A percentile compares a stretch with the other conserved stretches of the same genome.
These are phyloP conservation scores for Ceratobasidium sp. DNA, from an alignment of 1,284 basidiomycete species.

Conservation along the genomic window DNA sequence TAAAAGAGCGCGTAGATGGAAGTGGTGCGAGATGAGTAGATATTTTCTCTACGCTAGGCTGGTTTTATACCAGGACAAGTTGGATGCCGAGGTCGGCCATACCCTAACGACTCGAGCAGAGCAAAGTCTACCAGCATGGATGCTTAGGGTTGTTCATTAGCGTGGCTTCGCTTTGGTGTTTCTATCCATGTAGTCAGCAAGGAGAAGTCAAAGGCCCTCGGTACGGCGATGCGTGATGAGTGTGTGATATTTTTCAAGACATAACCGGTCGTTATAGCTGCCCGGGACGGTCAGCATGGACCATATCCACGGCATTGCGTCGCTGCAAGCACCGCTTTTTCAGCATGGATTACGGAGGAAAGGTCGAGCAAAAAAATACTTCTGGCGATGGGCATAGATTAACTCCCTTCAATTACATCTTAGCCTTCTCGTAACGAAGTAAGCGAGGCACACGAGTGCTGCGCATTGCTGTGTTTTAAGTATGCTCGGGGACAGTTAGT, in stretches of 20 bases:
- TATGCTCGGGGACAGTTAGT: too few relatives aligned
- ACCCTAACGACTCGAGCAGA: too few relatives aligned
- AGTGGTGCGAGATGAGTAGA: neutral
- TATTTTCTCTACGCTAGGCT: too few relatives aligned
- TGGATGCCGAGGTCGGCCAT: neutral
- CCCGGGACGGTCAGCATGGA: neutral
- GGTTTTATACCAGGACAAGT: neutral
- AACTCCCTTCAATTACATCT: too few relatives aligned
- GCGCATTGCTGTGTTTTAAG: too few relatives aligned
- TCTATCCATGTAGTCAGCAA: too few relatives aligned
- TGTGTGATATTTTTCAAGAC: neutral
- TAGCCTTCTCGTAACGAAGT: too few relatives aligned
- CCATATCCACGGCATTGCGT: neutral
- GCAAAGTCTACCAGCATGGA: neutral
- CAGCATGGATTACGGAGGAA: neutral
- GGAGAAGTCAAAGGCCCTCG: neutral
- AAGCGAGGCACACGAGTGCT: too few relatives aligned
- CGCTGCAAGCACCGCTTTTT: neutral
- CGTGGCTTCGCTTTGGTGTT: neutral
- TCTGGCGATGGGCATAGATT: too few relatives aligned
- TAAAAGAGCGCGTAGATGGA: neutral
- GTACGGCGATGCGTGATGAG: neutral
- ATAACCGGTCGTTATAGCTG: neutral
- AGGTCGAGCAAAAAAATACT: too few relatives aligned
- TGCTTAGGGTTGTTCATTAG: neutral